phyloP scores from a whole-genome alignment of 78 protist species.

The Dictyostelium firmibasis region DNA sequence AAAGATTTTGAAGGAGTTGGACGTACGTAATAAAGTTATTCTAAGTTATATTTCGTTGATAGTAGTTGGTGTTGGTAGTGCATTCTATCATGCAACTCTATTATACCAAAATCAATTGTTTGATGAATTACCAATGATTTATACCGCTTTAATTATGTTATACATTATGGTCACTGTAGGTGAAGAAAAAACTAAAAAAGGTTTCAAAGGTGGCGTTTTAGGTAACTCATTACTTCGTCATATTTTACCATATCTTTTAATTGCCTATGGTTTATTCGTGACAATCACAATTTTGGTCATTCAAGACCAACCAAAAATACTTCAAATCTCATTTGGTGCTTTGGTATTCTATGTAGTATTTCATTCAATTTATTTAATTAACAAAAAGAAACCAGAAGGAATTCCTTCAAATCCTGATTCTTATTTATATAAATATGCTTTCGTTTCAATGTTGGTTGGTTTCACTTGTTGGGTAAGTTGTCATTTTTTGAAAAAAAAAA shows the following conservation, averaged over 20 bases:
- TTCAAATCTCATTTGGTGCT: conserved; percentile 46
- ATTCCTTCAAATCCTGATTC: conserved; percentile 12
- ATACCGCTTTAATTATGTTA: conserved; percentile 36
- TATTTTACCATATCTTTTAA: conserved; percentile 27
- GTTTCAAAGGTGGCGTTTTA: conserved; percentile 46
- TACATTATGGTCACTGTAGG: conserved; percentile 63
- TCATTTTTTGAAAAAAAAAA: too few species aligned
- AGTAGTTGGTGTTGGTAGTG: conserved; percentile 58
- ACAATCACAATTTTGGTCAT: conserved; percentile 19
- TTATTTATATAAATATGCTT: conserved; percentile 27
- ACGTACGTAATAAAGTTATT: neutral
- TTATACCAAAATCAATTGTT: conserved; percentile 66
- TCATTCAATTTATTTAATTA: conserved; percentile 45
- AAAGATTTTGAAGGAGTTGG: neutral
- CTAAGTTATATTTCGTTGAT: conserved; percentile 20
- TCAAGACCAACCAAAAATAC: conserved; percentile 57
- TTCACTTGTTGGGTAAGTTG: conserved; percentile 58
- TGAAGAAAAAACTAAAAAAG: conserved; percentile 2
- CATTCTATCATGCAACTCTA: conserved; percentile 67
- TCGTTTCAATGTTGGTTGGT: conserved; percentile 23
- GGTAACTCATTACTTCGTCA: conserved; percentile 48
- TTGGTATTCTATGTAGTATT: conserved; percentile 40
- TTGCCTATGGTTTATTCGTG: conserved; percentile 43
- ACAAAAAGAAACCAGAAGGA: neutral
- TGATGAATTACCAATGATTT: conserved; percentile 81